Evolutionary conservation across 331 rosid genomes (phyloP).

Genomic region (Stylosanthes scabra): DNA sequence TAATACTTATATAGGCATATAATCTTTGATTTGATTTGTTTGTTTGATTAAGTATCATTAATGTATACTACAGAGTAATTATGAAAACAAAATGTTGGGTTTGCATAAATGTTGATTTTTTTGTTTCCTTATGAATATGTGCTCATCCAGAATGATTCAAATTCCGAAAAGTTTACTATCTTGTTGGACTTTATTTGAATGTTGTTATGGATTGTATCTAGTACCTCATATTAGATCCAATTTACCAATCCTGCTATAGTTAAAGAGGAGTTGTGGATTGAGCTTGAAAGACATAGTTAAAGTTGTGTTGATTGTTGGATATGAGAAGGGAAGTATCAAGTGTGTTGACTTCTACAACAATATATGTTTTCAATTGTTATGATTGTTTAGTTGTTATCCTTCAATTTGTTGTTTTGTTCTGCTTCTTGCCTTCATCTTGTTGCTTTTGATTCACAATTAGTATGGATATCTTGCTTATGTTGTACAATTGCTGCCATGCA

Average conservation of each 20-base stretch:
- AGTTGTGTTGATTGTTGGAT: too few relatives aligned
- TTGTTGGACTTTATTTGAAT: background rate
- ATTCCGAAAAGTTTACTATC: slow-evolving; percentile 2
- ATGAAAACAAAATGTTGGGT: slow-evolving; percentile 16
- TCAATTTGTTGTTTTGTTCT: too few relatives aligned
- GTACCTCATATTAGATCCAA: slow-evolving; percentile 11
- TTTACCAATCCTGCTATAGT: slow-evolving; percentile 32
- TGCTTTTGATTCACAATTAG: too few relatives aligned
- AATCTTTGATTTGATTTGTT: slow-evolving; percentile 1
- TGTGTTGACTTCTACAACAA: too few relatives aligned
- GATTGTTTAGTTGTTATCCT: too few relatives aligned
- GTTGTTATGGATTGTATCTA: slow-evolving; percentile 12
- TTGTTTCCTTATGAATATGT: slow-evolving; percentile 15
- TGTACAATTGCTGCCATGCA: too few relatives aligned
- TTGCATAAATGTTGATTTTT: slow-evolving; percentile 25
- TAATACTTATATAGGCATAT: slow-evolving; percentile 7
- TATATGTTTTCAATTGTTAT: too few relatives aligned
- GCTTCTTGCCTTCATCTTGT: too few relatives aligned
- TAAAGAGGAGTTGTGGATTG: too few relatives aligned
- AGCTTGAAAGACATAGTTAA: too few relatives aligned
- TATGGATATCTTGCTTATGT: too few relatives aligned
- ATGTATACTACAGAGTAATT: slow-evolving; percentile 26
- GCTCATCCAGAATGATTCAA: slow-evolving; percentile 10
- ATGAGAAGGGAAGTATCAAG: too few relatives aligned
- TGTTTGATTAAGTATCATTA: slow-evolving; percentile 29